phyloP scores from a whole-genome alignment of 2,329 filamentous ascomycete genomes.

The Orbilia blumenaviensis region DNA sequence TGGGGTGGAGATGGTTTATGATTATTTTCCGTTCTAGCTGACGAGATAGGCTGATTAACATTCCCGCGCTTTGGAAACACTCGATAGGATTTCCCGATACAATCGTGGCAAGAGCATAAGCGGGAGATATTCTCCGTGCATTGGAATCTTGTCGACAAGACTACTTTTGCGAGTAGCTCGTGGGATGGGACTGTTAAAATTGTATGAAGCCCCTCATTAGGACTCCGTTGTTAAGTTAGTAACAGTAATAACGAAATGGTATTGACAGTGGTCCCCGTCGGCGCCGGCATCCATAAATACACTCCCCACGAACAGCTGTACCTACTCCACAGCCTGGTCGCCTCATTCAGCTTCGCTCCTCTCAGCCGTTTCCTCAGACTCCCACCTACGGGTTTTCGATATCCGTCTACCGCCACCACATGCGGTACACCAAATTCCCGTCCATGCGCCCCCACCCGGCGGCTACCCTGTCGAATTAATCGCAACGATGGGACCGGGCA shows the following conservation, averaged over 20 bases:
- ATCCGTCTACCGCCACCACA: conserved; percentile 84
- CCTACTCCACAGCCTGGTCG: conserved; percentile 90
- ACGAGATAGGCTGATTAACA: conserved; percentile 53
- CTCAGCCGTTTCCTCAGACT: conserved; percentile 88
- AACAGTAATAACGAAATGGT: not conserved
- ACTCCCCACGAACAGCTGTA: conserved; percentile 89
- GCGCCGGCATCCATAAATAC: conserved; percentile 79
- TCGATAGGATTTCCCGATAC: conserved; percentile 78
- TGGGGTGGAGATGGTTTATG: too few species aligned
- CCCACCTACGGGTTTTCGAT: conserved; percentile 88
- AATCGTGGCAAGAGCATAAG: conserved; percentile 91
- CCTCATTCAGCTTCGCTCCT: conserved; percentile 86
- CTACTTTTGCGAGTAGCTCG: conserved; percentile 86
- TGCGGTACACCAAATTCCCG: conserved; percentile 80
- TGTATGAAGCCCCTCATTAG: conserved; percentile 62
- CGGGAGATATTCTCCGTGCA: conserved; percentile 90
- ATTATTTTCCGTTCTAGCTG: conserved; percentile 36
- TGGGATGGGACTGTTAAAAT: conserved; percentile 98
- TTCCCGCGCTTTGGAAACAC: not conserved
- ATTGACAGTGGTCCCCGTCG: conserved; percentile 80
- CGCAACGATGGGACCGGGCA: conserved; percentile 56
- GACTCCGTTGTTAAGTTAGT: not conserved
- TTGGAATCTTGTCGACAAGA: conserved; percentile 92
- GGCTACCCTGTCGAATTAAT: conserved; percentile 56
- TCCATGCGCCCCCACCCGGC: conserved; percentile 72